Evolutionary conservation across 352 stramenopile species (phyloP), one percentile per base, ranked within the genome.

Genomic region (Phytopythium cucurbitacearum): DNA sequence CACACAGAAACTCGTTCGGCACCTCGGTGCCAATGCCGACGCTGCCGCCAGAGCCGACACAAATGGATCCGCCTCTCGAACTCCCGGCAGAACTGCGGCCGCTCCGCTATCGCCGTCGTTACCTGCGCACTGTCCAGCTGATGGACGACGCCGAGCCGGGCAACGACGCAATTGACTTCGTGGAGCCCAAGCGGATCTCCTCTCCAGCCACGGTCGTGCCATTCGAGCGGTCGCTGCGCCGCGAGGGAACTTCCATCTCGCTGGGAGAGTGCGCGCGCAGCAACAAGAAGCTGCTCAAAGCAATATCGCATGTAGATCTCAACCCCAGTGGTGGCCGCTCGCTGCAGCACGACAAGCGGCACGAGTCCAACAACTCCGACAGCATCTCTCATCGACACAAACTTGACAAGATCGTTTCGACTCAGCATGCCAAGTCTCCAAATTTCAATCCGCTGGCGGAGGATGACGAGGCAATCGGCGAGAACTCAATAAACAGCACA

Each of bases 61-160:
- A 56, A 38, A 69, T 77, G 47, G 79, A 87, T 13, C 57, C 72
- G 37, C 75, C 79, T 3, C 52, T 90, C n/a, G 57, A 55, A n/a
- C 79, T 90, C 28, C 76, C 79, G 0, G 38, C 57, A 28, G 74
- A 88, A 2, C 64, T 88, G 38, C 70, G 74, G 1, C 79, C 79
- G 6, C 60, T 87, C 5, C 54, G 70, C 16, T 44, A 56, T 37
- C 81, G 67, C 56, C 53, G 55, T 3, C 67, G 75, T 3, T 88
- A 90, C 46, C 45, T 90, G 7, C 72, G 79, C 40, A 85, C 79
- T 0, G 70, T 90, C 55, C 79, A 88, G 54, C 65, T 90, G 40
- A 65, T 81, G n/a, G 46, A 51, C 11, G 65, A 72, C 12, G 47
- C 61, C 3, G 16, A 60, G 4, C 53, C 46, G 28, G 49, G 4